These are phyloP conservation scores for Candida argentea DNA, from an alignment of 805 yeast genomes.

Conservation along the genomic window DNA sequence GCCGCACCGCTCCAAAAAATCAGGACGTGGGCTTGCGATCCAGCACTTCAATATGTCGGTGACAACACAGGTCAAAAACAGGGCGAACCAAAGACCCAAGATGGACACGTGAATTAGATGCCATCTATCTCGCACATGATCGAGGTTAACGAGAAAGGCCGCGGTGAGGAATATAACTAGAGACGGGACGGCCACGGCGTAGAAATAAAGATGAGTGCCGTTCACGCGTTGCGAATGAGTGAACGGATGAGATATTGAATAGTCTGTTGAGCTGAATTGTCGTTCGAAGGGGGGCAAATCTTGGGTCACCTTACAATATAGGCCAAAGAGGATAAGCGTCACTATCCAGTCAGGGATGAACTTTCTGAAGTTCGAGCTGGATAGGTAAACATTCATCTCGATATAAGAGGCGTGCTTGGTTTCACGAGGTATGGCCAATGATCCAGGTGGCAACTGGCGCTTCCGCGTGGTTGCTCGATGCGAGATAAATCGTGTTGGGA, in stretches of 20 bases:
- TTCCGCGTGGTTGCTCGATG: no score
- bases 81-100: slow-evolving; percentile 21
- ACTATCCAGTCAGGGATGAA: slow-evolving; percentile 24
- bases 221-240: slow-evolving; percentile 22
- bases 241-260: slow-evolving; percentile 26
- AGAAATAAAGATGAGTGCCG: slow-evolving; percentile 20
- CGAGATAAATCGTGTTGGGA: no score
- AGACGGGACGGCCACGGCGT: slow-evolving; percentile 17
- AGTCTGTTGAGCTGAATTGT: slow-evolving; percentile 23
- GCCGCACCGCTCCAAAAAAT: slow-evolving; percentile 29
- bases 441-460: no score
- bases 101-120: slow-evolving; percentile 20
- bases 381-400: slow-evolving; percentile 5
- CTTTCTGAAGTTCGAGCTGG: slow-evolving; percentile 10
- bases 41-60: slow-evolving; percentile 30
- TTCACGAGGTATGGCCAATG: no score
- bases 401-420: no score
- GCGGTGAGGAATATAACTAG: slow-evolving; percentile 9
- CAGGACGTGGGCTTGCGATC: slow-evolving; percentile 35
- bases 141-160: slow-evolving; percentile 5
- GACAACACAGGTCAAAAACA: slow-evolving; percentile 18
- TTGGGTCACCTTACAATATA: slow-evolving; percentile 23
- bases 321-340: slow-evolving; percentile 11
- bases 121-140: slow-evolving; percentile 4
- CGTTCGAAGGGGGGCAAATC: slow-evolving; percentile 23